A percentile compares a stretch with the other conserved stretches of the same genome.
Evolutionary conservation across 164 flowering plant species (phyloP).

Genomic region (Dillenia suffruticosa): DNA sequence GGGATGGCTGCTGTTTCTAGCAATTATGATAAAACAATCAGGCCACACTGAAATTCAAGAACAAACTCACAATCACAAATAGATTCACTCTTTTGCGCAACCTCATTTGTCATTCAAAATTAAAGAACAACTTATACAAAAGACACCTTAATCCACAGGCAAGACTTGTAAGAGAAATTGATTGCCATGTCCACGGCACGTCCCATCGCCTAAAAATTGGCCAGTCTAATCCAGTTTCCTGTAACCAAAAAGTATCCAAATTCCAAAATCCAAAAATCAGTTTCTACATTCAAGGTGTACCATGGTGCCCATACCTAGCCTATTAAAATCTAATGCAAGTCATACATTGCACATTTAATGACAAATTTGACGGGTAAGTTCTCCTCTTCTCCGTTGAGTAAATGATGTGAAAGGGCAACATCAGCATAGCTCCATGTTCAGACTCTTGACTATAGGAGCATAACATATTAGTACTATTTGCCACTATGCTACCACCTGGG

Average conservation of each 20-base stretch:
- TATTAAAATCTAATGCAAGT: too few relatives aligned
- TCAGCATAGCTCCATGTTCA: too few relatives aligned
- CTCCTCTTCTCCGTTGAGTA: too few relatives aligned
- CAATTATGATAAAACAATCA: background rate
- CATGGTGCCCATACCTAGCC: too few relatives aligned
- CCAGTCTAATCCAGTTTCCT: conserved; percentile 52
- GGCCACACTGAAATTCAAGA: background rate
- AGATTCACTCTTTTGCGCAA: too few relatives aligned
- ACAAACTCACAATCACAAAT: background rate
- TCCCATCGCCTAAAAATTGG: conserved; percentile 72
- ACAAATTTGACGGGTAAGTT: too few relatives aligned
- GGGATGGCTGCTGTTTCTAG: background rate
- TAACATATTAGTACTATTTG: too few relatives aligned
- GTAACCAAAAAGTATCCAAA: background rate
- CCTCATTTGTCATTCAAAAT: background rate
- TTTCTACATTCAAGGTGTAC: background rate
- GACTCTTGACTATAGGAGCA: too few relatives aligned
- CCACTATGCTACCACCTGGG: too few relatives aligned
- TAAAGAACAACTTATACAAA: background rate
- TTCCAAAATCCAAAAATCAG: background rate
- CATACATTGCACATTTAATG: too few relatives aligned
- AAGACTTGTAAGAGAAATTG: conserved; percentile 61
- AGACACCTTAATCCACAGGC: conserved; percentile 82
- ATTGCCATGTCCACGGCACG: conserved; percentile 94
- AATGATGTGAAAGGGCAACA: too few relatives aligned